Base-by-base conservation (phyloP, 1,284 basidiomycete species). In the Anthracocystis walkeri region DNA sequence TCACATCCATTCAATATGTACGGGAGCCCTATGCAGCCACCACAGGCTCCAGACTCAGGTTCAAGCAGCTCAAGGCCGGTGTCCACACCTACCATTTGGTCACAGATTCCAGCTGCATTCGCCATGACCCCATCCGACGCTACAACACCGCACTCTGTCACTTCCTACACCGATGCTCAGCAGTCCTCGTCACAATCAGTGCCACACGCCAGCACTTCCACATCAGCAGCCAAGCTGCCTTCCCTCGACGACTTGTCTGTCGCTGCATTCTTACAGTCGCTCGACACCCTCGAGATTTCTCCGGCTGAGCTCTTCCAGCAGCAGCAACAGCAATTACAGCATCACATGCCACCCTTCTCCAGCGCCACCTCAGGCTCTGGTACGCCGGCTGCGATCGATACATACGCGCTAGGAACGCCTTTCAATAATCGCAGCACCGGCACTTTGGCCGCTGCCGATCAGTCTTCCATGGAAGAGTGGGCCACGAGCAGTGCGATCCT, bases 281-380 rank as follows among this genome's bases (percentile, higher is more conserved):
- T 85, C 11, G 82, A 85, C 56, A 82, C 81, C 25, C 74, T 85
- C 20, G 81, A 84, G 40, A 80, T 85, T 60, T 78, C 73, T 7
- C 65, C 78, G 0, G 71, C 77, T 23, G 83, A 85, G 52, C 62
- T 76, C 11, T 50, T 72, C 16, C 62, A 58, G 18, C 73, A 70
- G 45, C 66, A 70, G 29, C 61, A 65, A 23, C 71, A 67, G 20
- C 60, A 58, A 16, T 31, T 41, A 12, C 53, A 56, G 42, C 64
- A 66, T n/a, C 41, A 59, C 52, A 55, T 21, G 41, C 41, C 58
- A 52, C 57, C 11, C 44, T 76, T 33, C 66, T 71, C 12, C 8
- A 58, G n/a, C 27, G 48, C 56, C 42, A 45, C 57, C 29, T 49
- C 65, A 2, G 29, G 29, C 42, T 59, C 60, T 1, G 18, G 41